A percentile compares a stretch with the other conserved stretches of the same genome.
phyloP scores from a whole-genome alignment of 129 eudicot genomes.

The Scalesia atractyloides region DNA sequence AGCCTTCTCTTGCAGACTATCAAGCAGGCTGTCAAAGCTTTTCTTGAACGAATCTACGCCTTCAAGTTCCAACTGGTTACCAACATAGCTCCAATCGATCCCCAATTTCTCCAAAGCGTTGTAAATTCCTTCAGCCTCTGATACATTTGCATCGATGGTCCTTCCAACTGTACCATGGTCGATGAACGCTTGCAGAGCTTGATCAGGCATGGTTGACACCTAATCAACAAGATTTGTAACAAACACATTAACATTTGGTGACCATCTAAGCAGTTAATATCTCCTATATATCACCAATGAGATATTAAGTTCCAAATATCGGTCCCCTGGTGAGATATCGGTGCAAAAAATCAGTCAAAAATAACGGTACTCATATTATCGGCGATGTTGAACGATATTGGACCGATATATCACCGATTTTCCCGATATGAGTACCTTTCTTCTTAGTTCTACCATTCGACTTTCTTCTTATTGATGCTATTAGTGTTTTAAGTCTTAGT shows the following conservation, averaged over 20 bases:
- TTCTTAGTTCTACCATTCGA: too few relatives aligned
- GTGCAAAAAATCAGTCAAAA: too few relatives aligned
- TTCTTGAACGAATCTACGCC: conserved; percentile 99
- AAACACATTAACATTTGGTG: neutral
- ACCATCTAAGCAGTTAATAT: neutral
- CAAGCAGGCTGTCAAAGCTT: conserved; percentile 92
- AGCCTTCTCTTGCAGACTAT: conserved; percentile 95
- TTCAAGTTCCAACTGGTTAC: conserved; percentile 82
- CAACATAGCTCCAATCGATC: conserved; percentile 79
- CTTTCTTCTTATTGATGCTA: too few relatives aligned
- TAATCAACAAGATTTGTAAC: conserved; percentile 24
- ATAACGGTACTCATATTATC: too few relatives aligned
- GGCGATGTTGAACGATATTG: too few relatives aligned
- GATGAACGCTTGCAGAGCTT: conserved; percentile 87
- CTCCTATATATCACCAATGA: too few relatives aligned
- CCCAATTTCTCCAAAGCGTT: conserved; percentile 97
- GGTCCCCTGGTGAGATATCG: too few relatives aligned
- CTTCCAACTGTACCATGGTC: conserved; percentile 91
- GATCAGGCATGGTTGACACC: conserved; percentile 99
- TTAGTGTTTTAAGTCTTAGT: too few relatives aligned
- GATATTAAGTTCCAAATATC: too few relatives aligned
- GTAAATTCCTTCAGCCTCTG: conserved; percentile 94
- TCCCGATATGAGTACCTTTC: too few relatives aligned
- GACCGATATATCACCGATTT: too few relatives aligned
- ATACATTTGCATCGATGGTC: conserved; percentile 84